Evolutionary conservation across 176 grass and related monocot genomes (phyloP).

Genomic region (Elaeis guineensis): DNA sequence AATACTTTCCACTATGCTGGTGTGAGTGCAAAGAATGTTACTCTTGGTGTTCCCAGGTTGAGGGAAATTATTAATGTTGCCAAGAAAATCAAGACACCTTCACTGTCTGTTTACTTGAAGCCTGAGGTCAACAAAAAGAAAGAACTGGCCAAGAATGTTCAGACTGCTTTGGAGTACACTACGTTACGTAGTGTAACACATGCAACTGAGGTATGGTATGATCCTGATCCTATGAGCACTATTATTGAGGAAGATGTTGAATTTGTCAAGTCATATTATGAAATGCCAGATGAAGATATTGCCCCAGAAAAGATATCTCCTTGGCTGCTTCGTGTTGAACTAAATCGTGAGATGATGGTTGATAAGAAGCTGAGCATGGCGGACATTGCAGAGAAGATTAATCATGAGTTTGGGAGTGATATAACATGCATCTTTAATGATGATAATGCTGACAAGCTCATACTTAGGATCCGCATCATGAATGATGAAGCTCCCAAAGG

Average conservation of each 20-base stretch:
- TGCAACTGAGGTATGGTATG: constrained; percentile 94
- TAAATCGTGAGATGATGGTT: constrained; percentile 99
- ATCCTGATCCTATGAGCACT: constrained; percentile 84
- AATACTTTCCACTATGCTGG: constrained; percentile 99
- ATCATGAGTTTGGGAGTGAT: constrained; percentile 89
- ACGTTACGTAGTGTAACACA: constrained; percentile 89
- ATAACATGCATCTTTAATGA: constrained; percentile 98
- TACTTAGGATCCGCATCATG: constrained; percentile 87
- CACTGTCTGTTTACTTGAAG: constrained; percentile 84
- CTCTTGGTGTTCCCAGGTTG: constrained; percentile 93
- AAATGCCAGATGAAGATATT: constrained; percentile 98
- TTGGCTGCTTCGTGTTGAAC: constrained; percentile 84
- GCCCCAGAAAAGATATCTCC: constrained; percentile 89
- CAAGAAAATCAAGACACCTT: constrained; percentile 97
- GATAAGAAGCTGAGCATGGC: constrained; percentile 99
- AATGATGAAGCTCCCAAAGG: constrained; percentile 95
- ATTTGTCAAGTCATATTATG: constrained; percentile 89
- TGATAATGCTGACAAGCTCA: constrained; percentile 98
- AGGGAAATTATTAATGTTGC: constrained; percentile 97
- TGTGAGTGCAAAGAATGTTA: constrained; percentile 99
- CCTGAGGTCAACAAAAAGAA: constrained; percentile 77
- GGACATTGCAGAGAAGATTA: constrained; percentile 94
- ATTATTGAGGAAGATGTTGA: constrained; percentile 95
- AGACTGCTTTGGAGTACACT: constrained; percentile 92
- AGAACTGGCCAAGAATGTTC: constrained; percentile 89